phyloP scores from a whole-genome alignment of 495 filamentous ascomycete genomes.

The Amphirosellinia nigrospora region DNA sequence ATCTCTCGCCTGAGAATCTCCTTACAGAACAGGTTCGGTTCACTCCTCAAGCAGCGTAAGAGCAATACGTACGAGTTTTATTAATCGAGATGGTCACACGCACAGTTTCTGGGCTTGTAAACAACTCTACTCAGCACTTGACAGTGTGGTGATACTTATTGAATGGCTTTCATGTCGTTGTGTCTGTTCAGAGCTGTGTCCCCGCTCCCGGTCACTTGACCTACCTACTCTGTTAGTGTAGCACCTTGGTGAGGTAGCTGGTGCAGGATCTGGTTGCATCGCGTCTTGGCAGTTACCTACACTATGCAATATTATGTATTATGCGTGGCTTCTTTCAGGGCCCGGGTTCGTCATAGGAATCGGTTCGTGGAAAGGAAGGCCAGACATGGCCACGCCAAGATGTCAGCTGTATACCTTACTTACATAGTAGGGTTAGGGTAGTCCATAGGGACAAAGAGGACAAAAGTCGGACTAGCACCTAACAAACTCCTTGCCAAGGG shows the following conservation, averaged over 20 bases:
- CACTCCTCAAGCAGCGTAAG: neutral
- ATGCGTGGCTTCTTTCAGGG: too few species aligned
- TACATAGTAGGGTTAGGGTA: too few species aligned
- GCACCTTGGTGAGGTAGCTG: neutral
- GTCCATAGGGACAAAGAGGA: too few species aligned
- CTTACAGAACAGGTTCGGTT: neutral
- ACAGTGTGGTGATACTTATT: neutral
- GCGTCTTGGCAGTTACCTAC: neutral
- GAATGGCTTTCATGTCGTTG: neutral
- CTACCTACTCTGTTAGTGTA: neutral
- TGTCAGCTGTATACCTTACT: neutral
- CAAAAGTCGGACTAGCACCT: too few species aligned
- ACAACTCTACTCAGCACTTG: neutral
- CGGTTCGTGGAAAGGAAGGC: neutral
- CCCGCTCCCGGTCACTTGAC: constrained; percentile 12
- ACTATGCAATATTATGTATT: neutral
- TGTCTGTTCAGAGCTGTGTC: neutral
- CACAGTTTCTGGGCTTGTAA: neutral
- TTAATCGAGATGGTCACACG: neutral
- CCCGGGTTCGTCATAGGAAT: neutral
- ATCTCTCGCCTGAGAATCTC: too few species aligned
- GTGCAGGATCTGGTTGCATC: constrained; percentile 10
- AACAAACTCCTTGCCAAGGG: too few species aligned
- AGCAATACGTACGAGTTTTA: neutral
- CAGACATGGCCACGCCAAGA: neutral